Evolutionary conservation across 2,329 filamentous ascomycete genomes (phyloP), one percentile per base, ranked within the genome.

Genomic region (Diaporthe humulicola): DNA sequence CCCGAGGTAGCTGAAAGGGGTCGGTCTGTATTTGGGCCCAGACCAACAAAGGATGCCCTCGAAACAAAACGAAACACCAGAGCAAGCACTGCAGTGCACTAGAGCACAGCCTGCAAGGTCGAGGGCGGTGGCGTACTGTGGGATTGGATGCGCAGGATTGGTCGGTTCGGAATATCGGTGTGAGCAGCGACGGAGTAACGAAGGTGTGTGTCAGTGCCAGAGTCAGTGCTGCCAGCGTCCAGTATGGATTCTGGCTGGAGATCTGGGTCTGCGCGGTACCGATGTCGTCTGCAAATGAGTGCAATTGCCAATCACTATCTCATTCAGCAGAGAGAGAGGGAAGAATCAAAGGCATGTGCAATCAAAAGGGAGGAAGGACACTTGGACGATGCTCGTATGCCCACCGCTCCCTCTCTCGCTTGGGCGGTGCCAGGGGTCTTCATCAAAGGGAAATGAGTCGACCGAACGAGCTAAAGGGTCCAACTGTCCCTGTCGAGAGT

Each of bases 401-500:
- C 70, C 70, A 72, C 70, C 70, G 70, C 57, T 72, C 45, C 54
- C 70, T 72, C 57, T 72, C 45, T 72, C 57, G 57, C 70, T 72
- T 52, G 57, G 69, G 70, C 57, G 57, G 60, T 36, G 50, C 70
- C 71, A 73, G 64, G 71, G 71, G 71, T 73, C 9, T 50, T 73
- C 71, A 73, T 73, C 64, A 57, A 57, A 73, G 52, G 70, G 58
- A 73, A 73, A 73, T 67, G 60, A 73, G 64, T 56, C 64, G 60
- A 73, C 60, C 25, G 36, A 56, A 52, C 60, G 45, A 66, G 71
- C 70, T 54, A 60, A 60, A 30, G 70, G 70, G 70, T 72, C 58
- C 70, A 66, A 52, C 45, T 28, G 61, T 67, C 71, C 57, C 45
- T 36, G 40, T 58, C 50, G 28, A 33, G 52, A 48, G 54, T 50